Evolutionary conservation across 2,329 filamentous ascomycete genomes (phyloP).

Genomic region (Hyphodiscus sp.): DNA sequence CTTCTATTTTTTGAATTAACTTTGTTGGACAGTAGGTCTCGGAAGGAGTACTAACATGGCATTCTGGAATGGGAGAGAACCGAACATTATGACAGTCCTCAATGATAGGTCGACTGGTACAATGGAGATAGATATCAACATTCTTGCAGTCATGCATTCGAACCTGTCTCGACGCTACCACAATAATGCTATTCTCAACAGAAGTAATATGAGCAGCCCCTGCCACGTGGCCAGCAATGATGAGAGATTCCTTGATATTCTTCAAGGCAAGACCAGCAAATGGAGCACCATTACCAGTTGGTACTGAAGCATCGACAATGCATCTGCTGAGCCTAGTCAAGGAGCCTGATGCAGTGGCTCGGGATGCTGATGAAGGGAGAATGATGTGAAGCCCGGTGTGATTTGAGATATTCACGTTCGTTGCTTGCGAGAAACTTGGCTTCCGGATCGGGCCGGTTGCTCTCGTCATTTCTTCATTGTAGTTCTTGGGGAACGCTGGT

Average conservation of each 20-base stretch:
- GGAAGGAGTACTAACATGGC: conserved; percentile 51
- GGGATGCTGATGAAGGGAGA: conserved; percentile 63
- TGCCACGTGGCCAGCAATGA: conserved; percentile 71
- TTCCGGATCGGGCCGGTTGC: conserved; percentile 42
- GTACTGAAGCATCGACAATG: conserved; percentile 73
- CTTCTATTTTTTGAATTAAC: conserved; percentile 12
- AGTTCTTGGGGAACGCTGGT: conserved; percentile 40
- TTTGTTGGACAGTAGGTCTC: conserved; percentile 5
- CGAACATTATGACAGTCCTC: conserved; percentile 76
- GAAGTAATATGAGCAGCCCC: conserved; percentile 81
- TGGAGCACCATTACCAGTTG: conserved; percentile 51
- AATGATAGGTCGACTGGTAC: conserved; percentile 82
- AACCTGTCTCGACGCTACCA: conserved; percentile 80
- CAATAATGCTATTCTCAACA: conserved; percentile 64
- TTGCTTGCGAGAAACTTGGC: conserved; percentile 56
- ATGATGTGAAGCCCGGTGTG: conserved; percentile 69
- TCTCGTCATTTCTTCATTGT: conserved; percentile 50
- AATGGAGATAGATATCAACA: conserved; percentile 78
- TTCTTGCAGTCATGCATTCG: conserved; percentile 82
- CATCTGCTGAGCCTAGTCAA: conserved; percentile 64
- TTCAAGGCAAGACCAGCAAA: conserved; percentile 69
- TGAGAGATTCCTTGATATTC: conserved; percentile 60
- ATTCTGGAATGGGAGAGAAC: conserved; percentile 68
- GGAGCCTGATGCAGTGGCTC: conserved; percentile 67
- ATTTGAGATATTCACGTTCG: conserved; percentile 57